Conservation (phyloP, 1,284 basidiomycete species). For the Tausonia pullulans region DNA sequence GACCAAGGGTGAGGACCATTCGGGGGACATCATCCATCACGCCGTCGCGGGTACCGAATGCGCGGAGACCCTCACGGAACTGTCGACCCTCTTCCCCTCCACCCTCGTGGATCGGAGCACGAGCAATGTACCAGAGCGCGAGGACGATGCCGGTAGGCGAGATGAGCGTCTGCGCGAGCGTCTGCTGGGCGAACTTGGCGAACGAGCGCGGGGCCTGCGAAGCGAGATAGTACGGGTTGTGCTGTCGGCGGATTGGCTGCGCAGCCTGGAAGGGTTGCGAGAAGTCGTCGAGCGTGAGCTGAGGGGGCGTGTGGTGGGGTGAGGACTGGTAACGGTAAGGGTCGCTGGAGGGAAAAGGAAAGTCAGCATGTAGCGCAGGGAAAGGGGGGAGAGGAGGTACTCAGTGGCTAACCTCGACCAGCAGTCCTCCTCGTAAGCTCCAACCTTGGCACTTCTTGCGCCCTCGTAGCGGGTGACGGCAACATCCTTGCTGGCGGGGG, state of each 20-base stretch:
- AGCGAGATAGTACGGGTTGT: slow-evolving; percentile 19
- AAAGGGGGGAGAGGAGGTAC: too few relatives aligned
- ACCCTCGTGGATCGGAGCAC: slow-evolving; percentile 55
- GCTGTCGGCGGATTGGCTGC: not conserved
- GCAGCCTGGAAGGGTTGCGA: not conserved
- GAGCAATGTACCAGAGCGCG: slow-evolving; percentile 70
- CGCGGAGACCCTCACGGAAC: slow-evolving; percentile 46
- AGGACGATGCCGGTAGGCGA: slow-evolving; percentile 68
- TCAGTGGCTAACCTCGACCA: not conserved
- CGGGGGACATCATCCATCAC: slow-evolving; percentile 36
- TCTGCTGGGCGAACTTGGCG: slow-evolving; percentile 25
- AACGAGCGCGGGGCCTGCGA: slow-evolving; percentile 19
- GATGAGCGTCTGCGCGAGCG: slow-evolving; percentile 47
- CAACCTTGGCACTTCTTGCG: slow-evolving; percentile 9
- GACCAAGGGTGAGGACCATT: slow-evolving; percentile 55
- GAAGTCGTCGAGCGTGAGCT: slow-evolving; percentile 13
- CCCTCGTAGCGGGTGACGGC: not conserved
- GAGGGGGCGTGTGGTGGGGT: slow-evolving; percentile 7
- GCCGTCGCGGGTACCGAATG: slow-evolving; percentile 29
- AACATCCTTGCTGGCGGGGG: not conserved
- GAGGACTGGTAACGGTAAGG: not conserved
- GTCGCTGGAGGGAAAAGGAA: not conserved
- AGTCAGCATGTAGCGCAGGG: not conserved
- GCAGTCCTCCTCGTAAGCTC: slow-evolving; percentile 7
- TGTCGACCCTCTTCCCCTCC: slow-evolving; percentile 43